Evolutionary conservation across 306 rosid species (phyloP), one percentile per base, ranked within the genome.

Genomic region (Comarum palustre): DNA sequence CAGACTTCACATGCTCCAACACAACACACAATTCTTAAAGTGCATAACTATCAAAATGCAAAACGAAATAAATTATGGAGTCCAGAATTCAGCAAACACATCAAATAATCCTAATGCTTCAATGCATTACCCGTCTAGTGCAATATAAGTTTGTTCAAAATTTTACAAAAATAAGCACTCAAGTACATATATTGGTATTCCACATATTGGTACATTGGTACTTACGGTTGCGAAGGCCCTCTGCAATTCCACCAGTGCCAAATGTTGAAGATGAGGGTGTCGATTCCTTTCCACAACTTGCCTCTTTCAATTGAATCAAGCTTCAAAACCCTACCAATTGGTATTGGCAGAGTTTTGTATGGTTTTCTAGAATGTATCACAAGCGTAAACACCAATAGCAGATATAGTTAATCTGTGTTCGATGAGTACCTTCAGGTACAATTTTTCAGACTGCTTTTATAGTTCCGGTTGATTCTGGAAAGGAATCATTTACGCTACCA

Each of bases 231-330:
- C 42, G 96, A 70, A n/a, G 98, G 90, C 71, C 96, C 96, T 72
- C 97, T 89, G 13, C 98, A 90, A 70, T 34, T 78, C 98, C 98
- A 94, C 98, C 98, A 94, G n/a, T 94, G 98, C 98, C 98, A 94
- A 3, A 97, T 94, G 87, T 94, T 94, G 61, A 94, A 94, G 81
- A 94, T 75, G 64, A 94, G 96, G 80, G 84, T 82, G 72, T 94
- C 91, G 39, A 89, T 8, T 4, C 78, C 78, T 34, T 57, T 71
- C 98, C 98, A 94, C 2, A 81, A 31, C 68, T 89, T 89, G 76
- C 89, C 63, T 74, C 89, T 88, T 62, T 51, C 60, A 6, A 94
- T 88, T 5, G 96, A 86, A 45, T 94, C 96, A 65, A 94, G 88
- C 73, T 91, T 91, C 86, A 94, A 85, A 0, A 94, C 95, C 42